Evolutionary conservation across 148 eudicot species (phyloP).

Genomic region (Silene latifolia): DNA sequence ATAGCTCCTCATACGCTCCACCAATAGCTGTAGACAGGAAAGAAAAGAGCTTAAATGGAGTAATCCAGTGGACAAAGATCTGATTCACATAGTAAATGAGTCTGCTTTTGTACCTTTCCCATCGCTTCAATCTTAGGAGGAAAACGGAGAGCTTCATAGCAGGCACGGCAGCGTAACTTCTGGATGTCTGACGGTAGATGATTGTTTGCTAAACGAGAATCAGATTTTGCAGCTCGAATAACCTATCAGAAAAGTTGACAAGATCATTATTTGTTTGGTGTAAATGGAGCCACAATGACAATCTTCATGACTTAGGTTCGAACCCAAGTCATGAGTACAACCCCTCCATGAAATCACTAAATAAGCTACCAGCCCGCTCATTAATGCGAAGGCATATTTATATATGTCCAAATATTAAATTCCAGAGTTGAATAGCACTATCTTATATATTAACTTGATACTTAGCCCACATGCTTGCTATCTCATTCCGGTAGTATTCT

Average conservation of each 20-base stretch:
- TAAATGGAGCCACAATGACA: background rate
- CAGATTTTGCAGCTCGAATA: conserved; percentile 94
- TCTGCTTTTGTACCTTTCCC: conserved; percentile 64
- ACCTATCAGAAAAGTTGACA: conserved; percentile 40
- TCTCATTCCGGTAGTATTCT: conserved; percentile 79
- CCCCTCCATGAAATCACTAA: too few relatives aligned
- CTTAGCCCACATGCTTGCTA: conserved; percentile 74
- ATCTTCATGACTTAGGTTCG: too few relatives aligned
- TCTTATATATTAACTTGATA: conserved; percentile 52
- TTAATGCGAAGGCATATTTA: too few relatives aligned
- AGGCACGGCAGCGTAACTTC: conserved; percentile 91
- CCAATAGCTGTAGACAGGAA: conserved; percentile 58
- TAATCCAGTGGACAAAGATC: conserved; percentile 6
- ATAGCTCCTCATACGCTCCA: conserved; percentile 86
- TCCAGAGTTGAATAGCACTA: too few relatives aligned
- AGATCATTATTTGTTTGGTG: background rate
- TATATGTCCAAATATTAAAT: too few relatives aligned
- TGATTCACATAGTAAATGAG: background rate
- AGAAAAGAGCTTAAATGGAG: conserved; percentile 3
- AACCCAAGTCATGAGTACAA: too few relatives aligned
- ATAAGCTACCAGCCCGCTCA: too few relatives aligned
- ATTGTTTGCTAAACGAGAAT: conserved; percentile 94
- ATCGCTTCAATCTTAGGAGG: conserved; percentile 83
- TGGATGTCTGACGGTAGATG: conserved; percentile 83
- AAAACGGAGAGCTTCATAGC: conserved; percentile 92